Percentiles rank a stretch among this genome's conserved stretches.
These are phyloP conservation scores for Oryza glumipatula DNA, from an alignment of 176 grass and related monocot genomes.

Conservation along the genomic window DNA sequence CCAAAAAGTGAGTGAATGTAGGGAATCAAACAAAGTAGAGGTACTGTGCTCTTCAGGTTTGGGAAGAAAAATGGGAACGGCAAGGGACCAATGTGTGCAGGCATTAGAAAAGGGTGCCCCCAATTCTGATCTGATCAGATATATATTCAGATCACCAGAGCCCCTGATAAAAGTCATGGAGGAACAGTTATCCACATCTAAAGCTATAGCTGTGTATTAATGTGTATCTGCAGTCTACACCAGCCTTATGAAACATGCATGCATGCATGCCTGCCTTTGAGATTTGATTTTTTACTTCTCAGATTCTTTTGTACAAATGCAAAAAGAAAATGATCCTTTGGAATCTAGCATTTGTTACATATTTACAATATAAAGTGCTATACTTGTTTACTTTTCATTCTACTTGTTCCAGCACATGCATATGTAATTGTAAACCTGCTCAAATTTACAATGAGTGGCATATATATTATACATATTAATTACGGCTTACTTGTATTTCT, in stretches of 20 bases:
- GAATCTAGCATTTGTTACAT: not conserved
- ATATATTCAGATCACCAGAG: constrained; percentile 30
- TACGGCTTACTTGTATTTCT: not conserved
- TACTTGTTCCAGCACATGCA: not conserved
- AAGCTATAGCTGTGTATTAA: constrained; percentile 13
- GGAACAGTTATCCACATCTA: constrained; percentile 35
- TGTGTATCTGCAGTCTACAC: constrained; percentile 20
- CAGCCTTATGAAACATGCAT: constrained; percentile 23
- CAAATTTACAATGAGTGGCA: not conserved
- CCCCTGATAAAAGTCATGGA: constrained; percentile 62
- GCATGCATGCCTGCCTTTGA: not conserved
- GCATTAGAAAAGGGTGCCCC: constrained; percentile 52
- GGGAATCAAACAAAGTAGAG: constrained; percentile 50
- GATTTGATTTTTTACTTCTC: constrained; percentile 1
- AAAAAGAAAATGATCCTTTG: not conserved
- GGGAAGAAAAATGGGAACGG: constrained; percentile 38
- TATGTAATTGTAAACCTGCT: not conserved
- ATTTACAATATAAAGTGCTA: not conserved
- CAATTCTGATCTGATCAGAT: constrained; percentile 35
- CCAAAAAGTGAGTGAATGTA: constrained; percentile 15
- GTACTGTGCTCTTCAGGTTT: constrained; percentile 41
- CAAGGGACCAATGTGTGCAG: constrained; percentile 32
- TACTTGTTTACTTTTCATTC: not conserved
- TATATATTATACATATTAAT: too few relatives aligned
- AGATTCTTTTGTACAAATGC: not conserved